Evolutionary conservation across 108 stramenopile species (phyloP).

Genomic region (Thalassiosira profunda): DNA sequence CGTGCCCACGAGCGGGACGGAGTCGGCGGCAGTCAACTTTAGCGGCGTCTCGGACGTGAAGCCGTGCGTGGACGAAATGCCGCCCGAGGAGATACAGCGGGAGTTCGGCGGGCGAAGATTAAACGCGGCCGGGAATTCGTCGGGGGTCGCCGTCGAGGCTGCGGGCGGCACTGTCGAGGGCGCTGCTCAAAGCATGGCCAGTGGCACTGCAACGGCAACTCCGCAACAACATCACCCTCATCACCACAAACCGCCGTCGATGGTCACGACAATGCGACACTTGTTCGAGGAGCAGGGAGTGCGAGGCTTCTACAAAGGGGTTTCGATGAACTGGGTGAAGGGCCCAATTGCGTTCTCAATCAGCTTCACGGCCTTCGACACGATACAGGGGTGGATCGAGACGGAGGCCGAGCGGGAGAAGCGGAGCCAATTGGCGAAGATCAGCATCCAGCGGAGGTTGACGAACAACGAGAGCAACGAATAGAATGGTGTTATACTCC

Average conservation of each 20-base stretch:
- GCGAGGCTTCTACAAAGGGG: conserved; percentile 95
- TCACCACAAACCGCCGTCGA: conserved; percentile 56
- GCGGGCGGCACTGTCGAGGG: neutral
- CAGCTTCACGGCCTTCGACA: conserved; percentile 96
- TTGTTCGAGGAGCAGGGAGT: conserved; percentile 90
- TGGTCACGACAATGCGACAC: conserved; percentile 66
- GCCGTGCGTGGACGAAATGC: conserved; percentile 32
- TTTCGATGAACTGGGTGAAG: conserved; percentile 98
- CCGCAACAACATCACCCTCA: conserved; percentile 12
- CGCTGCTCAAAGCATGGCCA: neutral
- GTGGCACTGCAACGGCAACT: neutral
- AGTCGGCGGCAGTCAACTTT: conserved; percentile 71
- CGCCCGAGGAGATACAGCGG: neutral
- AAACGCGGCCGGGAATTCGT: too few relatives aligned
- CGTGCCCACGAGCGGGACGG: conserved; percentile 69
- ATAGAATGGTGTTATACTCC: too few relatives aligned
- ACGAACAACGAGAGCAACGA: conserved; percentile 49
- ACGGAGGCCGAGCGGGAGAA: conserved; percentile 52
- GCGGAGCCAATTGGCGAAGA: conserved; percentile 17
- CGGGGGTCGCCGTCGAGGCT: conserved; percentile 6
- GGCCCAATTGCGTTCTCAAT: conserved; percentile 96
- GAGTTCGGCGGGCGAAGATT: conserved; percentile 2
- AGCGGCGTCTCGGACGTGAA: conserved; percentile 34
- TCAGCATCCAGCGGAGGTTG: conserved; percentile 25
- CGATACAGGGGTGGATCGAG: conserved; percentile 70